Evolutionary conservation across 352 stramenopile genomes (phyloP), one percentile per base, ranked within the genome.

Genomic region (Saprolegnia diclina): DNA sequence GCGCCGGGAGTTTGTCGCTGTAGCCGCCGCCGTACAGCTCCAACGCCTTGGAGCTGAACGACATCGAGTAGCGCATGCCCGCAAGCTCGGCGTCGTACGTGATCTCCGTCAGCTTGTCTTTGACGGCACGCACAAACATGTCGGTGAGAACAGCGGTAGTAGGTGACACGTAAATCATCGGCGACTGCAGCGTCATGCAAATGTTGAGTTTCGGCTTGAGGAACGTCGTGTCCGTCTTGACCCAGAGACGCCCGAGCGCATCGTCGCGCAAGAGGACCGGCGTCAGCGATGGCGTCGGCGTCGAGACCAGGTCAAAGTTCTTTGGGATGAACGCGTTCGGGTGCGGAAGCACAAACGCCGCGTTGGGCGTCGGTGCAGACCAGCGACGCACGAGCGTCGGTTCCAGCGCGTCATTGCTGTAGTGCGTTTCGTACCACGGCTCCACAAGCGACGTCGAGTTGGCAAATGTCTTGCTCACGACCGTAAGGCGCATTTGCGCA

Each of bases 181-280:
- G 80, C 18, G 80, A 82, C 74, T 87, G 80, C 13, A 97, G 76
- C 48, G 83, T 52, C 45, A 93, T 89, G 59, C 89, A 90, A 24
- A 97, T 72, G 73, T 92, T 92, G 16, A 96, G 72, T 73, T 97
- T 97, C 3, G 91, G 91, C 74, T 97, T 97, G 62, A 80, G 75
- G 76, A 97, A 98, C 24, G 87, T 74, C n/a, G 81, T 84, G 71
- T 97, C 90, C 0, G 85, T 78, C 71, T 97, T 95, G 79, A 89
- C 94, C 87, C 85, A 95, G 22, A 92, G 45, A 0, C 83, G 80
- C n/a, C 76, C 83, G 1, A 72, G 61, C 5, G 77, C 74, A 56
- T 88, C 79, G 9, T 87, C 66, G 19, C 75, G 78, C 14, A 90
- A 29, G 14, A 88, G 56, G 45, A 78, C 19, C 13, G 80, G 79